phyloP scores from a whole-genome alignment of 1,284 basidiomycete genomes.

The Trametes polyzona region DNA sequence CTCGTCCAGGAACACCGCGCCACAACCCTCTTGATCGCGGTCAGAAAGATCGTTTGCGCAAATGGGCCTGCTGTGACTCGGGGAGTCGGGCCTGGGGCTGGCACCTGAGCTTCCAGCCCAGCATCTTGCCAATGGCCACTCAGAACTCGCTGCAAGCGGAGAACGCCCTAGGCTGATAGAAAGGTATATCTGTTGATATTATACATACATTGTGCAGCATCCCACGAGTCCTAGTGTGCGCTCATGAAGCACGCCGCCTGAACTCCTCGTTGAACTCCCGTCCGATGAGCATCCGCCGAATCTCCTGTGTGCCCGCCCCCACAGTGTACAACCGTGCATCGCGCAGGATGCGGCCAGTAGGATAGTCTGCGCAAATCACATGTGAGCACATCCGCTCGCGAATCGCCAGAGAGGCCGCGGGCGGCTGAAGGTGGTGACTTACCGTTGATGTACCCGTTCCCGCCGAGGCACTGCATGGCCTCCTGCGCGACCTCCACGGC shows the following conservation, averaged over 20 bases:
- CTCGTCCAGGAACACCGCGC: too few species aligned
- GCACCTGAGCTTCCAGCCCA: too few species aligned
- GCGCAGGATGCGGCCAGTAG: constrained; percentile 82
- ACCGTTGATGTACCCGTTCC: constrained; percentile 94
- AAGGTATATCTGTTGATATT: not conserved
- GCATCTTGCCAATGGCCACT: too few species aligned
- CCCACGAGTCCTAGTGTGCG: too few species aligned
- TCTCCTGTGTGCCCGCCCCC: constrained; percentile 92
- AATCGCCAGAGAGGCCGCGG: not conserved
- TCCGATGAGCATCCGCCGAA: constrained; percentile 88
- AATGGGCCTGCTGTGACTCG: too few species aligned
- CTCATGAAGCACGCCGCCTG: constrained; percentile 28
- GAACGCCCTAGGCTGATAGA: too few species aligned
- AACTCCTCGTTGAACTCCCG: constrained; percentile 86
- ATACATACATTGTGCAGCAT: not conserved
- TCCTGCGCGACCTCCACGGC: constrained; percentile 91
- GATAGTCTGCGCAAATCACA: constrained; percentile 66
- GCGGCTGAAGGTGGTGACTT: too few species aligned
- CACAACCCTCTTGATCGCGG: too few species aligned
- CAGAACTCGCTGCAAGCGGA: too few species aligned
- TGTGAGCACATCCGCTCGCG: not conserved
- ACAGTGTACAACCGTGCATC: constrained; percentile 89
- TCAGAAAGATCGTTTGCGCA: too few species aligned
- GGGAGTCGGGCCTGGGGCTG: too few species aligned
- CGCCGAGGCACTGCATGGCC: constrained; percentile 90